These are phyloP conservation scores for Solanum medicagineum DNA, from an alignment of 257 asterid species.

Conservation along the genomic window DNA sequence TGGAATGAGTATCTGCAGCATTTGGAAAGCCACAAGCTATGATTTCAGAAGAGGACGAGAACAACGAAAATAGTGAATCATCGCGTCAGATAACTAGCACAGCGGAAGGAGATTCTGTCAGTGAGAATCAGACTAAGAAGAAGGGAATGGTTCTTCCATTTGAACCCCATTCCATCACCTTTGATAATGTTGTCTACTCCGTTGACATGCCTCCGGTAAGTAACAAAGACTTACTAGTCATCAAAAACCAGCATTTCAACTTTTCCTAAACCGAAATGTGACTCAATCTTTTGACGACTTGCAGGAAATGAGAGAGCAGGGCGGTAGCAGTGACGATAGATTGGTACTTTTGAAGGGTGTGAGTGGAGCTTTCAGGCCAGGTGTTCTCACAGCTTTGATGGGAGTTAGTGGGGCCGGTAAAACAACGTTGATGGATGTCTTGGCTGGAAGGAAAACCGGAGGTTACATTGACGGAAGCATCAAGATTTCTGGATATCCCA, in stretches of 20 bases:
- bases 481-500: constrained; percentile 52
- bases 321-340: constrained; percentile 24
- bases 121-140: constrained; percentile 15
- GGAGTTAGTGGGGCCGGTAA: constrained; percentile 79
- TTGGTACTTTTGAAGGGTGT: constrained; percentile 47
- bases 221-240: neutral
- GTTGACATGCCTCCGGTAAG: constrained; percentile 89
- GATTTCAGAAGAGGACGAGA: constrained; percentile 21
- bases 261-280: neutral
- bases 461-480: constrained; percentile 57
- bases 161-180: constrained; percentile 78
- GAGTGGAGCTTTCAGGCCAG: constrained; percentile 61
- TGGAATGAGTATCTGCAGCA: constrained; percentile 27
- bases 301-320: constrained; percentile 59
- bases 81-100: neutral
- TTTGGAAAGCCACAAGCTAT: constrained; percentile 36
- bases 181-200: constrained; percentile 61
- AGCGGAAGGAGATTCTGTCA: constrained; percentile 11
- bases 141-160: constrained; percentile 90
- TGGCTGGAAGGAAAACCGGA: constrained; percentile 65
- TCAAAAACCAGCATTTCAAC: neutral
- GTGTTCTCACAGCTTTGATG: constrained; percentile 57
- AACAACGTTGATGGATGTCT: constrained; percentile 66
- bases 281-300: neutral
- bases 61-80: neutral